Conservation (phyloP, 2,329 filamentous ascomycete species). For the Sodiomyces alkalinus region DNA sequence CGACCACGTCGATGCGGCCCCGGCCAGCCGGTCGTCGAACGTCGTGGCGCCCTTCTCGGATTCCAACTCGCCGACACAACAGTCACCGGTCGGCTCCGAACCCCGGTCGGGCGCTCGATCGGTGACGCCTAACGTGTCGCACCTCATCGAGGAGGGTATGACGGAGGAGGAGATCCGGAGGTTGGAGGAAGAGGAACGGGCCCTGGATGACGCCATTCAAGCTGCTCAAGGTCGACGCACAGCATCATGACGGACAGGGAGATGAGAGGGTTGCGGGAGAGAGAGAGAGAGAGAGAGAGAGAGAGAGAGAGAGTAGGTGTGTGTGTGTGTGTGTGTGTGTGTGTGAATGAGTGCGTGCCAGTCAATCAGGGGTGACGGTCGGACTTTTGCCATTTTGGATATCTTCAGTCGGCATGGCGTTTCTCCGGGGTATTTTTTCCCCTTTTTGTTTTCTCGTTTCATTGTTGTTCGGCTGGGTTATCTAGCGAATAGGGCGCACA, state of each 20-base stretch:
- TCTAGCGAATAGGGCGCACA: no score
- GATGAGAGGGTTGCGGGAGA: no score
- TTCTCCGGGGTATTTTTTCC: no score
- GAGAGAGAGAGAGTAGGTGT: no score
- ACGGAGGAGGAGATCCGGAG: conserved; percentile 38
- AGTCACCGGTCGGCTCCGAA: conserved; percentile 4
- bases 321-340: no score
- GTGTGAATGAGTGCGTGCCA: no score
- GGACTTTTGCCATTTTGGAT: no score
- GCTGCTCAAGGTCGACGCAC: conserved; percentile 13
- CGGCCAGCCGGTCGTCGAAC: not conserved
- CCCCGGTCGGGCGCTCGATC: conserved; percentile 8
- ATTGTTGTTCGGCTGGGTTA: no score
- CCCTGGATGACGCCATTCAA: conserved; percentile 42
- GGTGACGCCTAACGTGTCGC: conserved; percentile 24
- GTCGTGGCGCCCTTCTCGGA: conserved; percentile 2
- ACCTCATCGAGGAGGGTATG: conserved; percentile 46
- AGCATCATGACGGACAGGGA: not conserved
- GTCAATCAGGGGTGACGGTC: no score
- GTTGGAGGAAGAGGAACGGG: conserved; percentile 41
- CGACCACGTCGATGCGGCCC: not conserved
- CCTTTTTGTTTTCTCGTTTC: no score
- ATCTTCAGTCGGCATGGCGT: no score
- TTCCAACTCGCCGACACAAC: not conserved
- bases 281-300: no score